phyloP scores from a whole-genome alignment of 148 eudicot species.

The Amaranthus palmeri region DNA sequence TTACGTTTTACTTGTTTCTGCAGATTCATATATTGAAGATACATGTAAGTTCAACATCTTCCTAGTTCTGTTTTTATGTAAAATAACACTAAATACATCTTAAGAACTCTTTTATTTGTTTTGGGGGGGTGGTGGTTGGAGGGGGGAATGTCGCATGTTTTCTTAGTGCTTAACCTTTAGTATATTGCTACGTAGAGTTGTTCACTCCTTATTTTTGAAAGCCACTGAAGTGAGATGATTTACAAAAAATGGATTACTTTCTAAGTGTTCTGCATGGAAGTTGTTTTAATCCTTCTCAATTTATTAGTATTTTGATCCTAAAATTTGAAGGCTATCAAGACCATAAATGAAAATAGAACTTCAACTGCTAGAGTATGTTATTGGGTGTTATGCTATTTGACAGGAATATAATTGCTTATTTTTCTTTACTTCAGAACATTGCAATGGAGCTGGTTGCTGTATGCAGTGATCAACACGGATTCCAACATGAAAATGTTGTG shows the following conservation, averaged over 20 bases:
- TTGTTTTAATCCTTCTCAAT: too few relatives aligned
- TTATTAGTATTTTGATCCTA: too few relatives aligned
- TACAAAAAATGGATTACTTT: too few relatives aligned
- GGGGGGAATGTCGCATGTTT: too few relatives aligned
- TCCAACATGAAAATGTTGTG: constrained; percentile 38
- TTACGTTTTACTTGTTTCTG: constrained; percentile 22
- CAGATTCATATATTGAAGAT: constrained; percentile 67
- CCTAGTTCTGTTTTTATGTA: not conserved
- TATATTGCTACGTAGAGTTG: not conserved
- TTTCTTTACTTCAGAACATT: constrained; percentile 42
- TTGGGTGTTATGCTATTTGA: not conserved
- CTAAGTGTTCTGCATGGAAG: too few relatives aligned
- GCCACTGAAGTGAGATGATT: too few relatives aligned
- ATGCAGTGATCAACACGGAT: constrained; percentile 28
- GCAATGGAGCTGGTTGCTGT: constrained; percentile 65
- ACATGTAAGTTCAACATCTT: constrained; percentile 50
- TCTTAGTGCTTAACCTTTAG: not conserved
- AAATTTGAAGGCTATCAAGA: too few relatives aligned
- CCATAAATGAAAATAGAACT: too few relatives aligned
- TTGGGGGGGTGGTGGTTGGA: too few relatives aligned
- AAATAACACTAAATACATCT: constrained; percentile 4
- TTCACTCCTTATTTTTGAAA: too few relatives aligned
- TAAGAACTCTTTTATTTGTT: too few relatives aligned
- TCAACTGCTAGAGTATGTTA: not conserved
- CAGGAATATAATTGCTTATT: not conserved